Percentiles rank a stretch among this genome's conserved stretches.
phyloP scores from a whole-genome alignment of 345 rosid species.

The Brassica nigra region DNA sequence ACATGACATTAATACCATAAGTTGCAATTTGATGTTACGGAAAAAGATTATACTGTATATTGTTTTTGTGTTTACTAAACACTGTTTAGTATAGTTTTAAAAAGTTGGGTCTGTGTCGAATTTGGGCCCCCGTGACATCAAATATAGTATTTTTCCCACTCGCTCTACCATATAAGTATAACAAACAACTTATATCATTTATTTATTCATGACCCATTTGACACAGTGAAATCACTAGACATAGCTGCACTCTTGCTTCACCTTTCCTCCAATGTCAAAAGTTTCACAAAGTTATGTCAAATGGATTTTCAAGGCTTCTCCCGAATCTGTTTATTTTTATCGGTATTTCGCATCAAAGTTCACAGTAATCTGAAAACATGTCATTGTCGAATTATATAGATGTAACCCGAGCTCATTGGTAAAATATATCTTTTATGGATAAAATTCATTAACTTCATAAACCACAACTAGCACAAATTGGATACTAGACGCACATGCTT shows the following conservation, averaged over 20 bases:
- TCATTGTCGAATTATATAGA: not conserved
- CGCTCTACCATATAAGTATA: not conserved
- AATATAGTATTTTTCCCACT: constrained; percentile 8
- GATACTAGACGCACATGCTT: constrained; percentile 16
- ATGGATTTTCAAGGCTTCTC: constrained; percentile 1
- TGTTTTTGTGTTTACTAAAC: not conserved
- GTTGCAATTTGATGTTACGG: not conserved
- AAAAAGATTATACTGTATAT: not conserved
- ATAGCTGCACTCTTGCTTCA: constrained; percentile 6
- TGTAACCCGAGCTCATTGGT: not conserved
- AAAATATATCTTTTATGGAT: not conserved
- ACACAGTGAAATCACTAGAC: constrained; percentile 7
- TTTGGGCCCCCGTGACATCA: constrained; percentile 17
- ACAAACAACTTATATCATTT: constrained; percentile 7
- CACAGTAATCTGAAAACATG: not conserved
- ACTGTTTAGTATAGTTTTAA: not conserved
- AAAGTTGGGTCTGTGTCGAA: constrained; percentile 10
- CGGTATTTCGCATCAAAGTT: not conserved
- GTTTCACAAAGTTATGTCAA: not conserved
- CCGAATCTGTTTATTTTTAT: not conserved
- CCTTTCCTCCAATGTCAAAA: constrained; percentile 15
- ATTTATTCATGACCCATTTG: not conserved
- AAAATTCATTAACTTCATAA: not conserved
- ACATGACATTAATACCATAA: not conserved
- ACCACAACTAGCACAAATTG: not conserved